Percentiles rank a stretch among this genome's conserved stretches.
phyloP scores from a whole-genome alignment of 495 filamentous ascomycete species.

The Penicillium macrosclerotiorum region DNA sequence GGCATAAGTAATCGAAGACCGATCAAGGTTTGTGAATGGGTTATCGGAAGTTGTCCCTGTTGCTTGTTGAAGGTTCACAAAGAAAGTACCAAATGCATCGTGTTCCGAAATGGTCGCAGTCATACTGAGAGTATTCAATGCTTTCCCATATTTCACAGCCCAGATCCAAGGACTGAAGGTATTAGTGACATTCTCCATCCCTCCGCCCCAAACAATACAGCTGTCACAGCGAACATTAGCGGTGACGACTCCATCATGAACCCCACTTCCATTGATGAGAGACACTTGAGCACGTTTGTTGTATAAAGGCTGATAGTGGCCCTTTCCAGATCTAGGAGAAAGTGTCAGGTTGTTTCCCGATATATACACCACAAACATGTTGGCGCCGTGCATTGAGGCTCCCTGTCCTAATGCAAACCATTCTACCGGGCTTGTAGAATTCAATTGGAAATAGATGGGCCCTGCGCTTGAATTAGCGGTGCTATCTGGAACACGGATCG shows the following conservation, averaged over 20 bases:
- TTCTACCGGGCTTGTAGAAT: slow-evolving; percentile 53
- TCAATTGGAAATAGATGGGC: slow-evolving; percentile 63
- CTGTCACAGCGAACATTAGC: slow-evolving; percentile 62
- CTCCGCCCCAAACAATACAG: slow-evolving; percentile 56
- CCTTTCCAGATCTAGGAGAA: slow-evolving; percentile 57
- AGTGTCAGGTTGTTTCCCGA: slow-evolving; percentile 61
- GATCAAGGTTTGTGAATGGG: slow-evolving; percentile 46
- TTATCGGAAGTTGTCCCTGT: slow-evolving; percentile 48
- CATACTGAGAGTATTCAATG: slow-evolving; percentile 52
- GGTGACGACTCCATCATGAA: slow-evolving; percentile 51
- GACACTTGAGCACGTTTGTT: slow-evolving; percentile 49
- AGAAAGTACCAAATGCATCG: slow-evolving; percentile 28
- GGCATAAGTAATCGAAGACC: not conserved
- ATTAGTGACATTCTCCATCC: slow-evolving; percentile 41
- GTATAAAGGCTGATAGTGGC: slow-evolving; percentile 52
- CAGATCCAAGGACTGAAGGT: slow-evolving; percentile 61
- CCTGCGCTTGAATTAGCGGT: slow-evolving; percentile 27
- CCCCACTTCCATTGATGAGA: slow-evolving; percentile 61
- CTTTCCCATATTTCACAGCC: slow-evolving; percentile 56
- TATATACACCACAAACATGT: slow-evolving; percentile 69
- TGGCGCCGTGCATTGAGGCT: slow-evolving; percentile 56
- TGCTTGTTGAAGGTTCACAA: slow-evolving; percentile 16
- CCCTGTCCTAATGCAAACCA: slow-evolving; percentile 72
- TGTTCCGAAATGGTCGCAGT: slow-evolving; percentile 57
- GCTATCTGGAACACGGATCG: slow-evolving; percentile 29